Conservation (phyloP, 2,329 filamentous ascomycete genomes). For the Escovopsis weberi region DNA sequence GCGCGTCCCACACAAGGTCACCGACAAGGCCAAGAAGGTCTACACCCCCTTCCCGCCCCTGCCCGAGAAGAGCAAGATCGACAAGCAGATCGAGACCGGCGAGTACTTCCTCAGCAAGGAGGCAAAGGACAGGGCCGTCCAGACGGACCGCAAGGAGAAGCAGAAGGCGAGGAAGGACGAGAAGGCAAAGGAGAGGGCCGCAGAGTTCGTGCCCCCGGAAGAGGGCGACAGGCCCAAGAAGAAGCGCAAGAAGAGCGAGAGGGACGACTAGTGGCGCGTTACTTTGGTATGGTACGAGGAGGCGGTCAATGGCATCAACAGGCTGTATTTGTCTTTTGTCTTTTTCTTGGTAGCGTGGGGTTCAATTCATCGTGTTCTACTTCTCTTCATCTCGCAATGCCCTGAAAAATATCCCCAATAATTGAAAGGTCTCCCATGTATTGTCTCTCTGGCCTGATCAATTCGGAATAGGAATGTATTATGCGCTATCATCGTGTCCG, state of each 20-base stretch:
- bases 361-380: not conserved
- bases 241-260: conserved; percentile 43
- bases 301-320: no score
- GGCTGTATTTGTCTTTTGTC: not conserved
- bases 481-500: no score
- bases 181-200: conserved; percentile 70
- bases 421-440: no score
- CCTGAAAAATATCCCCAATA: no score
- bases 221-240: conserved; percentile 53
- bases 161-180: conserved; percentile 80
- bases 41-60: conserved; percentile 97
- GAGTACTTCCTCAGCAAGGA: conserved; percentile 93
- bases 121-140: conserved; percentile 70
- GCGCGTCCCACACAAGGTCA: conserved; percentile 68
- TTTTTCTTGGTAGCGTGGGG: conserved; percentile 3
- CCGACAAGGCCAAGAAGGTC: conserved; percentile 82
- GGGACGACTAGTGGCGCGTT: conserved; percentile 10
- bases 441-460: no score
- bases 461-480: no score
- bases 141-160: conserved; percentile 68
- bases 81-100: conserved; percentile 92
- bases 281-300: not conserved
- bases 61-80: conserved; percentile 97
- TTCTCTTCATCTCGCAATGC: no score
- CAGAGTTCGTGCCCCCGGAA: conserved; percentile 76